These are phyloP conservation scores for Globisporangium parvum DNA, from an alignment of 352 stramenopile genomes.

Conservation along the genomic window DNA sequence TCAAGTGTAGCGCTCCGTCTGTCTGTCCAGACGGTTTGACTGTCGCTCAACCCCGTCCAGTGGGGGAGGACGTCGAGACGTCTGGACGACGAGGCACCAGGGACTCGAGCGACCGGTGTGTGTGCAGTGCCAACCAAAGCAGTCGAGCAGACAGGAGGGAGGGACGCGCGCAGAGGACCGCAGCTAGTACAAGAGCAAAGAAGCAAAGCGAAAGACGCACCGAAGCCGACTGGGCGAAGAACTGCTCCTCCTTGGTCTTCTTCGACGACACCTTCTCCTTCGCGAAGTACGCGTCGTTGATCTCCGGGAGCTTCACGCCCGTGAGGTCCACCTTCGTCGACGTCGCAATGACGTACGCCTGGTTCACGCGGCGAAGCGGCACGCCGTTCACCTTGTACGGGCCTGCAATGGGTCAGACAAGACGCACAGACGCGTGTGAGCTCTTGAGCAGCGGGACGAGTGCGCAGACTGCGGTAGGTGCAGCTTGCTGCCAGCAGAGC, in stretches of 20 bases:
- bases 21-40: no score
- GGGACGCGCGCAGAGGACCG: not conserved
- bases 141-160: not conserved
- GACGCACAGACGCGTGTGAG: not conserved
- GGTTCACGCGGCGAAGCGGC: constrained; percentile 97
- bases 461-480: no score
- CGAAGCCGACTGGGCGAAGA: constrained; percentile 91
- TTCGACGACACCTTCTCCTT: constrained; percentile 86
- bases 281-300: constrained; percentile 98
- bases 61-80: not conserved
- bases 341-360: constrained; percentile 98
- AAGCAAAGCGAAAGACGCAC: constrained; percentile 41
- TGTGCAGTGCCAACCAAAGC: not conserved
- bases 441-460: no score
- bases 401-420: constrained; percentile 40
- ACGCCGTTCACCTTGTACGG: constrained; percentile 99
- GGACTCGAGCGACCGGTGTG: not conserved
- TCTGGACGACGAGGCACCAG: not conserved
- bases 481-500: no score
- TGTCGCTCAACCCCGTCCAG: no score
- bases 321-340: constrained; percentile 96
- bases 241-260: constrained; percentile 95
- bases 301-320: constrained; percentile 88
- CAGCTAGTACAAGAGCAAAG: constrained; percentile 1
- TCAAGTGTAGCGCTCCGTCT: not conserved